These are phyloP conservation scores for Thalia dealbata DNA, from an alignment of 176 grass and related monocot species.

Conservation along the genomic window DNA sequence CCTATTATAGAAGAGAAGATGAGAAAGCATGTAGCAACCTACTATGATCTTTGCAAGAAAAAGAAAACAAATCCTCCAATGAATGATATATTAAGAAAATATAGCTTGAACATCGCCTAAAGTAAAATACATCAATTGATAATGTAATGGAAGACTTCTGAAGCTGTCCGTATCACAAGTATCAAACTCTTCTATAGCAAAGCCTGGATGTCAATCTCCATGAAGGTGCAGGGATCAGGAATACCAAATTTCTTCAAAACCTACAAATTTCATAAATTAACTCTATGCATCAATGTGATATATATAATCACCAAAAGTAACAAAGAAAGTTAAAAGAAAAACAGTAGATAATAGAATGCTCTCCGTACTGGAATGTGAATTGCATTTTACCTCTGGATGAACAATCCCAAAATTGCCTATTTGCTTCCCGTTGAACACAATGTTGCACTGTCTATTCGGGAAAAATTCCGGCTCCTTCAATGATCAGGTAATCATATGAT, in stretches of 20 bases:
- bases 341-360: too few species aligned
- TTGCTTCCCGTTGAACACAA: conserved; percentile 49
- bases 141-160: too few species aligned
- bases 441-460: conserved; percentile 73
- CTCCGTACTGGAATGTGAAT: too few species aligned
- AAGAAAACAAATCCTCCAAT: too few species aligned
- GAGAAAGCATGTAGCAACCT: too few species aligned
- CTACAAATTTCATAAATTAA: conserved; percentile 22
- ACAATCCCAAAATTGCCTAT: conserved; percentile 83
- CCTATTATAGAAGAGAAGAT: too few species aligned
- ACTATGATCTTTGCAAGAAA: too few species aligned
- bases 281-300: not conserved
- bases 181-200: conserved; percentile 34
- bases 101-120: too few species aligned
- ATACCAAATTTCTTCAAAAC: conserved; percentile 86
- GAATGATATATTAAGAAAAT: too few species aligned
- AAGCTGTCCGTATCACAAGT: too few species aligned
- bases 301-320: not conserved
- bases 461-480: conserved; percentile 85
- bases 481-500: conserved; percentile 6
- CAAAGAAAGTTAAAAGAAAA: too few species aligned
- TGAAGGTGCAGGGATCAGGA: conserved; percentile 75
- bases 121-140: too few species aligned
- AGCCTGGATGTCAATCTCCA: conserved; percentile 70
- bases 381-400: conserved; percentile 53